Evolutionary conservation across 2,329 filamentous ascomycete genomes (phyloP), one percentile per base, ranked within the genome.

Genomic region (Colletotrichum spaethianum): DNA sequence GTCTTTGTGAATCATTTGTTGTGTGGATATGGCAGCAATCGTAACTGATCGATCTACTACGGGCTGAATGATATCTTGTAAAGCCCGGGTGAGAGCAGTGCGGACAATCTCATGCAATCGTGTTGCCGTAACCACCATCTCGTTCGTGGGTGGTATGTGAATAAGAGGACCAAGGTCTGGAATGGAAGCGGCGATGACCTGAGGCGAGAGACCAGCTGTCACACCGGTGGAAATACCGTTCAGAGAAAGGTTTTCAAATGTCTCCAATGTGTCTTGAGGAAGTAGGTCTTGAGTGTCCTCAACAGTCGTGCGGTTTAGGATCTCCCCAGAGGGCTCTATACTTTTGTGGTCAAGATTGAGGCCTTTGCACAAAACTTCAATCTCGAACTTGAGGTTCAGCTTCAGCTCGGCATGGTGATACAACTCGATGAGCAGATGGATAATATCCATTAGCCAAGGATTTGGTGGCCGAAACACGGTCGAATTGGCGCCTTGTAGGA

Each of bases 31-130:
- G 1, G 96, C 96, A 56, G 96, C 96, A 80, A 99, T 99, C 0
- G 97, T 98, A 48, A 99, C 96, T 2, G 96, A 99, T 66, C 96
- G 91, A 81, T 99, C 97, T 18, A 99, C 97, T 1, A 99, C 96
- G 31, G 96, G 97, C 64, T 96, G 94, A 73, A 99, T 98, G 67
- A 99, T 99, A 79, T 99, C 97, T 72, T 94, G 93, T 52, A 99
- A 92, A 40, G 97, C 96, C 72, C 95, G 93, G 57, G 94, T 94
- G 65, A 98, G 93, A 46, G 97, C 95, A 57, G 89, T 92, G 75
- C 93, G 91, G 67, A 98, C 94, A 76, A 98, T 97, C 76, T 92
- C 89, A 73, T 91, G 89, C 59, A 93, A 82, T 16, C 93, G 90
- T 63, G 87, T 85, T 73, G 92, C 86, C 81, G 91, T 92, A 75